Conservation (phyloP, 2,329 filamentous ascomycete species). For the Teratosphaeria epicoccoides region DNA sequence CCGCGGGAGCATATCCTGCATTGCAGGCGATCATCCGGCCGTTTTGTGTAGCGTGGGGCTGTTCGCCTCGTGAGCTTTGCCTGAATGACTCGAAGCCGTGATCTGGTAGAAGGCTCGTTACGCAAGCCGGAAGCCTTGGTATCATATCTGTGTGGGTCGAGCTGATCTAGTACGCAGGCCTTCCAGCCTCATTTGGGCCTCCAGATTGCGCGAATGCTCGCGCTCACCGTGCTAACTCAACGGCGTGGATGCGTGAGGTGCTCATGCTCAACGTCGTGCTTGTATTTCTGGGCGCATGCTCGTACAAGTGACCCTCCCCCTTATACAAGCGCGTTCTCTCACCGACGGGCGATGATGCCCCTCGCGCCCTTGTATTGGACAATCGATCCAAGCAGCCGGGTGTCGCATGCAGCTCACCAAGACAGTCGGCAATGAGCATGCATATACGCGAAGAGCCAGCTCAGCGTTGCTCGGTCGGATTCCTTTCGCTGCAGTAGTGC, state of each 20-base stretch:
- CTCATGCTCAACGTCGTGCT: background rate
- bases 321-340: background rate
- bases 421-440: background rate
- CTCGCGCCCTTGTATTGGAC: too few species aligned
- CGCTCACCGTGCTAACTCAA: background rate
- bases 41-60: background rate
- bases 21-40: constrained; percentile 1
- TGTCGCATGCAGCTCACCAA: background rate
- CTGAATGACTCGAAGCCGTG: background rate
- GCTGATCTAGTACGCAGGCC: background rate
- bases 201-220: background rate
- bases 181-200: background rate
- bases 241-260: background rate
- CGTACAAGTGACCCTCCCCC: background rate
- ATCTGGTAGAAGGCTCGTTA: background rate
- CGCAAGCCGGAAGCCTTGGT: background rate
- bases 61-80: background rate
- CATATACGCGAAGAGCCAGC: background rate
- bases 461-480: background rate
- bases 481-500: background rate
- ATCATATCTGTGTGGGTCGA: background rate
- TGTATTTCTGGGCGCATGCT: background rate
- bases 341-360: background rate
- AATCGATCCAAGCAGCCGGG: background rate
- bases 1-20: constrained; percentile 1